A percentile compares a stretch with the other conserved stretches of the same genome.
Conservation (phyloP, 768 basidiomycete species). For the Myochromella boudieri region DNA sequence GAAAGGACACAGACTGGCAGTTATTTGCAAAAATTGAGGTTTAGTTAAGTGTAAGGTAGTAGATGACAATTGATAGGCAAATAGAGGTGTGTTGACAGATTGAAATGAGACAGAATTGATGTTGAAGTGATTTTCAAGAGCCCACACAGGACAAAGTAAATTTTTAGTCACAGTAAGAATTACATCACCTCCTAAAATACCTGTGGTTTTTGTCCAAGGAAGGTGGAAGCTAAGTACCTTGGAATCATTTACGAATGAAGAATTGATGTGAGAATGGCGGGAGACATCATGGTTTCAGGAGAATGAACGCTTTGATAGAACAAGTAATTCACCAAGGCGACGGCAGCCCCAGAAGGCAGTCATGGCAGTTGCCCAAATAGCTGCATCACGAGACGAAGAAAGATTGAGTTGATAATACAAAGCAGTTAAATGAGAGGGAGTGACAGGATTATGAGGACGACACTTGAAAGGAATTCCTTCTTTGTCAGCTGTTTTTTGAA, state of each 20-base stretch:
- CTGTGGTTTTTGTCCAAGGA: conserved; percentile 18
- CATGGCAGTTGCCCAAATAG: conserved; percentile 15
- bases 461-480: conserved; percentile 6
- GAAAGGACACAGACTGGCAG: not conserved
- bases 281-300: not conserved
- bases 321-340: conserved; percentile 3
- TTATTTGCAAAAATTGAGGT: not conserved
- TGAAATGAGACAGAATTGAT: conserved; percentile 5
- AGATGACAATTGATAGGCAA: not conserved
- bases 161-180: conserved; percentile 14
- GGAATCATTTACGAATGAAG: not conserved
- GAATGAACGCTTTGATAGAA: not conserved
- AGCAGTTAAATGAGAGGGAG: conserved; percentile 1
- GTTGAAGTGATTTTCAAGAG: conserved; percentile 14
- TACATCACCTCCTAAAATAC: not conserved
- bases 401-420: conserved; percentile 5
- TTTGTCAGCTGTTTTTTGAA: conserved; percentile 4
- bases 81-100: conserved; percentile 10
- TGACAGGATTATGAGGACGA: conserved; percentile 13
- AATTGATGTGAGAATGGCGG: not conserved
- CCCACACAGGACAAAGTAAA: conserved; percentile 16
- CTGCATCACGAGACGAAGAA: conserved; percentile 3
- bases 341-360: conserved; percentile 12
- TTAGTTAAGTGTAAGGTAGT: not conserved
- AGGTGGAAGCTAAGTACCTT: conserved; percentile 12